Percentiles rank a stretch among this genome's conserved stretches.
phyloP scores from a whole-genome alignment of 1,284 basidiomycete species.

The Sphagnurus paluster region DNA sequence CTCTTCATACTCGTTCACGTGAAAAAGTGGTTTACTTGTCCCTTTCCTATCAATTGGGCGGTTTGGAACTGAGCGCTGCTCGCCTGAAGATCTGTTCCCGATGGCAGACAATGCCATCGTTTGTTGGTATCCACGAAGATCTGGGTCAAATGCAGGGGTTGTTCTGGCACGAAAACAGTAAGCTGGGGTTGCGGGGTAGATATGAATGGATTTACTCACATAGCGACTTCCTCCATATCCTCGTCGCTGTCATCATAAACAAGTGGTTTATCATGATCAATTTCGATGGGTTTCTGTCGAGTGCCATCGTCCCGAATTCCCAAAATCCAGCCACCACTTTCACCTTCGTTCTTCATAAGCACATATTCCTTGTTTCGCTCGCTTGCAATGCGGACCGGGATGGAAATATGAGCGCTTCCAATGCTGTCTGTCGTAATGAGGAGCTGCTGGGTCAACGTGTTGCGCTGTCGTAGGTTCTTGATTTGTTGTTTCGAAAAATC shows the following conservation, averaged over 20 bases:
- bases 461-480: conserved; percentile 85
- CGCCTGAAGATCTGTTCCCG: conserved; percentile 52
- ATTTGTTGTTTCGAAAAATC: conserved; percentile 98
- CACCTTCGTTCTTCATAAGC: conserved; percentile 86
- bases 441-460: conserved; percentile 93
- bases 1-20: conserved; percentile 49
- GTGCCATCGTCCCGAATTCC: conserved; percentile 84
- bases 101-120: conserved; percentile 69
- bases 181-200: neutral
- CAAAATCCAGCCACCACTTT: conserved; percentile 90
- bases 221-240: conserved; percentile 77
- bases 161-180: conserved; percentile 28
- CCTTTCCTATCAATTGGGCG: conserved; percentile 31
- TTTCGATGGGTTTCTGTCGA: conserved; percentile 82
- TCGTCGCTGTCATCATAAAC: conserved; percentile 47
- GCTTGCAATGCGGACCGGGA: conserved; percentile 91
- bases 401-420: conserved; percentile 85
- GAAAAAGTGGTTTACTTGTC: conserved; percentile 47
- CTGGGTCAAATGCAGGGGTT: conserved; percentile 48
- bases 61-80: conserved; percentile 34
- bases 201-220: conserved; percentile 45
- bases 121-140: conserved; percentile 67
- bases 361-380: conserved; percentile 95
- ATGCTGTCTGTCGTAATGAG: conserved; percentile 92
- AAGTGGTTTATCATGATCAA: conserved; percentile 54